A percentile compares a stretch with the other conserved stretches of the same genome.
These are phyloP conservation scores for Termitomyces sp. DNA, from an alignment of 768 basidiomycete genomes.

Conservation along the genomic window DNA sequence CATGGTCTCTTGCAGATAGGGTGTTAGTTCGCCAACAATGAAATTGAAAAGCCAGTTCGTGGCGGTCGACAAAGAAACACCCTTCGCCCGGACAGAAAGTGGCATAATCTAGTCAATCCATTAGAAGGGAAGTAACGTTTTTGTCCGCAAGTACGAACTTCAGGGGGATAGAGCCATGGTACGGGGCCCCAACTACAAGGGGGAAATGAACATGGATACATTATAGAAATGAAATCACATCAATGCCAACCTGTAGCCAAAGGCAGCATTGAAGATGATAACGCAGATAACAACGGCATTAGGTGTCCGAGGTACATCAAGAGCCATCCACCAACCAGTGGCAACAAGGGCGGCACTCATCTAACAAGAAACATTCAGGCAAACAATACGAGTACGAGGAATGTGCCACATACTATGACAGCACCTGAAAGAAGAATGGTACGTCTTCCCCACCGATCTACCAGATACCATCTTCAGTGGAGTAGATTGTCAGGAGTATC, in stretches of 20 bases:
- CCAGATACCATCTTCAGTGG: slow-evolving; percentile 73
- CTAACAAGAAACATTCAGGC: slow-evolving; percentile 28
- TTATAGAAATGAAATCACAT: background rate
- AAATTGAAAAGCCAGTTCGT: slow-evolving; percentile 91
- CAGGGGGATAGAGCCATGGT: slow-evolving; percentile 87
- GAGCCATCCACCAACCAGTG: slow-evolving; percentile 92
- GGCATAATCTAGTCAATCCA: slow-evolving; percentile 73
- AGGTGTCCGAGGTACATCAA: slow-evolving; percentile 83
- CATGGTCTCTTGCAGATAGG: slow-evolving; percentile 82
- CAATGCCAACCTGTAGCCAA: slow-evolving; percentile 69
- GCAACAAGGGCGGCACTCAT: slow-evolving; percentile 80
- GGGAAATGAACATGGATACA: background rate
- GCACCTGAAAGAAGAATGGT: slow-evolving; percentile 77
- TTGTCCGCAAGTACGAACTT: slow-evolving; percentile 38
- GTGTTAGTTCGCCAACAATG: slow-evolving; percentile 85
- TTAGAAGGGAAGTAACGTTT: background rate
- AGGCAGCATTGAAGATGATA: slow-evolving; percentile 90
- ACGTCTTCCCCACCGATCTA: slow-evolving; percentile 81
- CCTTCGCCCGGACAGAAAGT: slow-evolving; percentile 84
- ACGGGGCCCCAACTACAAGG: slow-evolving; percentile 74
- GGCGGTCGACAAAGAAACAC: slow-evolving; percentile 92
- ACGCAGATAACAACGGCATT: slow-evolving; percentile 86
- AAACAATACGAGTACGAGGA: background rate
- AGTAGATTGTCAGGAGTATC: slow-evolving; percentile 6
- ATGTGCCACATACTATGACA: slow-evolving; percentile 44